Percentiles rank a stretch among this genome's conserved stretches.
Conservation (phyloP, 1,284 basidiomycete species). For the Sphaerobolus stellatus region DNA sequence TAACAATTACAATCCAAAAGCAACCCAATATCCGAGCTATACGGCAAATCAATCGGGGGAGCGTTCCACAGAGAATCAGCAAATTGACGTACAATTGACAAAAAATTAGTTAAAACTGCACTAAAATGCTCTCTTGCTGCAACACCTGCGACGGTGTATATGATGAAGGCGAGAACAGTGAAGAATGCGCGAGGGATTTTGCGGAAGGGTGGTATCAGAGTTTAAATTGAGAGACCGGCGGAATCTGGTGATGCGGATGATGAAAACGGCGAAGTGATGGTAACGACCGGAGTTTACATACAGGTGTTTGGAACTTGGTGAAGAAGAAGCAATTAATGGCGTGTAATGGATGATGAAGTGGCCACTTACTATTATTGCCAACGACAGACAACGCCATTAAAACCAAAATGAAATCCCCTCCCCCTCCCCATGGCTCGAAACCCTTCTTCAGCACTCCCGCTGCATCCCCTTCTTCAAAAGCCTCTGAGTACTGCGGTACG, state of each 20-base stretch:
- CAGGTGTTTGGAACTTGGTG: constrained; percentile 28
- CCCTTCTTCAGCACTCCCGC: constrained; percentile 36
- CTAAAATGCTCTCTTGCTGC: constrained; percentile 63
- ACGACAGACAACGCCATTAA: constrained; percentile 53
- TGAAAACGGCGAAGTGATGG: no score
- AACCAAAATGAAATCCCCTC: constrained; percentile 60
- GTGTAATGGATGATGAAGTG: background rate
- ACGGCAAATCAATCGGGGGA: constrained; percentile 21
- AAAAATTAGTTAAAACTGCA: constrained; percentile 41
- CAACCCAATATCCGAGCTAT: constrained; percentile 64
- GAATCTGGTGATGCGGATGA: constrained; percentile 59
- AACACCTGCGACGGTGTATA: constrained; percentile 60
- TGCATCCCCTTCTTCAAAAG: constrained; percentile 48
- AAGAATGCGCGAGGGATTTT: constrained; percentile 61
- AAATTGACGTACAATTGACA: constrained; percentile 14
- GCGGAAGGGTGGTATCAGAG: constrained; percentile 53
- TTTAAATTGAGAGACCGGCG: constrained; percentile 54
- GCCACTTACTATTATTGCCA: constrained; percentile 7
- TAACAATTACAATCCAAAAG: constrained; percentile 58
- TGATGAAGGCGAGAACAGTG: constrained; percentile 51
- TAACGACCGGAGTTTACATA: no score
- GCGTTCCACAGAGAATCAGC: constrained; percentile 13
- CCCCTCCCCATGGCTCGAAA: constrained; percentile 46
- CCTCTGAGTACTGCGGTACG: constrained; percentile 48
- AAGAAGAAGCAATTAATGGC: background rate